Evolutionary conservation across 768 basidiomycete species (phyloP).

Genomic region (Mycena sanguinolenta): DNA sequence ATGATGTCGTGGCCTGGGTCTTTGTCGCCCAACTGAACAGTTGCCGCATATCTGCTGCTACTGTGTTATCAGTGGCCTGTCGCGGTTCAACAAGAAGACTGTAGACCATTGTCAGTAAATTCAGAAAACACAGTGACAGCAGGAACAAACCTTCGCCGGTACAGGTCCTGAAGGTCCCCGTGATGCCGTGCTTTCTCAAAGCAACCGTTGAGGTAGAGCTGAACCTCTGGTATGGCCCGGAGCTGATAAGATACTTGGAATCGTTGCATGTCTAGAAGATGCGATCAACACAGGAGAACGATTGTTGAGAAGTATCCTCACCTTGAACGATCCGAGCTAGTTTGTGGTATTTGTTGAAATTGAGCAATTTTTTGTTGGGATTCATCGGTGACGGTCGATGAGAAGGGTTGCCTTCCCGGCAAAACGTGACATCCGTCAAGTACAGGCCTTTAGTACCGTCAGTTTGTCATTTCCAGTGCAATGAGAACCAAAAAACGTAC

Average conservation of each 20-base stretch:
- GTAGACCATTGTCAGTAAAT: constrained; percentile 20
- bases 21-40: constrained; percentile 85
- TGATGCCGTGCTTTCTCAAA: constrained; percentile 83
- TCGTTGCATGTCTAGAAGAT: constrained; percentile 82
- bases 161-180: constrained; percentile 88
- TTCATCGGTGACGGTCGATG: constrained; percentile 83
- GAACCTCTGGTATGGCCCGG: constrained; percentile 91
- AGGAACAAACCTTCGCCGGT: constrained; percentile 81
- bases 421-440: constrained; percentile 94
- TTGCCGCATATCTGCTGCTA: constrained; percentile 78
- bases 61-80: constrained; percentile 79
- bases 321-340: constrained; percentile 89
- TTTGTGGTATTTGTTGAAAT: constrained; percentile 97
- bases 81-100: constrained; percentile 89
- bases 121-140: constrained; percentile 11
- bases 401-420: constrained; percentile 93
- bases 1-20: constrained; percentile 55
- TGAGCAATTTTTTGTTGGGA: constrained; percentile 84
- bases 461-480: constrained; percentile 17
- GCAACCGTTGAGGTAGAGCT: constrained; percentile 78
- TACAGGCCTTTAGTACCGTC: constrained; percentile 71
- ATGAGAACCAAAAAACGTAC: constrained; percentile 58
- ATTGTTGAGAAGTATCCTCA: constrained; percentile 40
- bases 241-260: constrained; percentile 91
- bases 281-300: not conserved